phyloP scores from a whole-genome alignment of 306 rosid genomes.

The Fragaria vesca region DNA sequence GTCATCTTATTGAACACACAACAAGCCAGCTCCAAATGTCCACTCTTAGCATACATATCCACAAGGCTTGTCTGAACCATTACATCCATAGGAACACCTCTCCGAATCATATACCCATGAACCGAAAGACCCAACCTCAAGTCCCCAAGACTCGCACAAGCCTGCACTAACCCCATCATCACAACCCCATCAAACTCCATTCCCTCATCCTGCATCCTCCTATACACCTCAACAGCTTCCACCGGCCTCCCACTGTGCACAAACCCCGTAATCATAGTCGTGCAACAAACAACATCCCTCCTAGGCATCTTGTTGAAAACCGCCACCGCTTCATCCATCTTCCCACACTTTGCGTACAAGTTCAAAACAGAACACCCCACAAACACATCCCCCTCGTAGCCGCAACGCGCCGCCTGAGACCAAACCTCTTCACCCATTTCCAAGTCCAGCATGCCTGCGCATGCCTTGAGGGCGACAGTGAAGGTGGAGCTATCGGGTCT shows the following conservation, averaged over 20 bases:
- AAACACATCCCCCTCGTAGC: constrained; percentile 39
- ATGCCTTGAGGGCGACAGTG: constrained; percentile 41
- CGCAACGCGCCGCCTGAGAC: constrained; percentile 32
- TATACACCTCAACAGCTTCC: constrained; percentile 40
- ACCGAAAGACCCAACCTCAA: constrained; percentile 31
- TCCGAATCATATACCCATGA: constrained; percentile 39
- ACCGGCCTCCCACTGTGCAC: constrained; percentile 35
- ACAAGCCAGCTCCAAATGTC: constrained; percentile 34
- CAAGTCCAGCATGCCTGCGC: constrained; percentile 33
- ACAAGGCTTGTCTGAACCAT: constrained; percentile 45
- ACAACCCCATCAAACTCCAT: constrained; percentile 40
- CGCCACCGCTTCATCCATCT: constrained; percentile 31
- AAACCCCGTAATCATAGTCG: constrained; percentile 42
- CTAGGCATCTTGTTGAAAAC: constrained; percentile 34
- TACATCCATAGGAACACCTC: constrained; percentile 32
- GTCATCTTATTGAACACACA: constrained; percentile 35
- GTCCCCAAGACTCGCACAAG: constrained; percentile 37
- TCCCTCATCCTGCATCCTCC: constrained; percentile 37
- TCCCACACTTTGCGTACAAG: constrained; percentile 40
- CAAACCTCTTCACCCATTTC: constrained; percentile 45
- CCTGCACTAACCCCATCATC: constrained; percentile 47
- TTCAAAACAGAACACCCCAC: constrained; percentile 45
- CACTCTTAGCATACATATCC: constrained; percentile 41
- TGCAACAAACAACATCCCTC: constrained; percentile 53
- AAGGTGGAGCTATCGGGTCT: constrained; percentile 47